Percentiles rank a stretch among this genome's conserved stretches.
Conservation (phyloP, 805 yeast genomes). For the Zygosaccharomyces bailii region DNA sequence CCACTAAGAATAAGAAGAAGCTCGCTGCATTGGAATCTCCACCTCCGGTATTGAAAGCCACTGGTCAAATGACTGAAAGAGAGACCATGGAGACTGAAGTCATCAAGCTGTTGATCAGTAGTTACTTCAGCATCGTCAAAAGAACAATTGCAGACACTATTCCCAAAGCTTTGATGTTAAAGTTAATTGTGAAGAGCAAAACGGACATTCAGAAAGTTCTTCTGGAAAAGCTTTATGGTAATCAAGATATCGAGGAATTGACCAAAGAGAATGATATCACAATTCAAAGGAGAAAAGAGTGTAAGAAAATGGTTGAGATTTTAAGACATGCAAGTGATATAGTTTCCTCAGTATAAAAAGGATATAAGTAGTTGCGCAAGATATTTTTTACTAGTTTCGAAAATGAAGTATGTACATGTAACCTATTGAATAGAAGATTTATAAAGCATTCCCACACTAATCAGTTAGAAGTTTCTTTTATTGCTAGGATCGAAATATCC, state of each 20-base stretch:
- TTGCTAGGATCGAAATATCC: too few species aligned
- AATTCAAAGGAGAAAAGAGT: conserved; percentile 91
- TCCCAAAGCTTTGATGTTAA: conserved; percentile 94
- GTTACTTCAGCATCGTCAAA: conserved; percentile 89
- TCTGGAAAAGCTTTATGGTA: conserved; percentile 79
- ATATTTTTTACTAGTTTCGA: too few species aligned
- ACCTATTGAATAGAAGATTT: too few species aligned
- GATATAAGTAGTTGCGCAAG: background rate
- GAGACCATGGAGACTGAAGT: conserved; percentile 97
- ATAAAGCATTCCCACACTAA: too few species aligned
- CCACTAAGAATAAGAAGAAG: conserved; percentile 88
- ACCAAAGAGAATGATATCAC: conserved; percentile 90
- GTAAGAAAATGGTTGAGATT: conserved; percentile 92
- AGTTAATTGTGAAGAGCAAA: conserved; percentile 79
- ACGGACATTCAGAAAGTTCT: conserved; percentile 87
- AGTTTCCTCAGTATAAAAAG: conserved; percentile 46
- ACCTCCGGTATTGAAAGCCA: conserved; percentile 89
- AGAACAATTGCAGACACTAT: conserved; percentile 89
- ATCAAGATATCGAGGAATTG: conserved; percentile 67
- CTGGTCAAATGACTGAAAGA: conserved; percentile 87
- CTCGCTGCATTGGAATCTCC: conserved; percentile 97
- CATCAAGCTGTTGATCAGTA: conserved; percentile 82
- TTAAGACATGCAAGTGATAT: conserved; percentile 86
- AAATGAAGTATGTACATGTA: too few species aligned
- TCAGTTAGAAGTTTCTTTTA: too few species aligned